Conservation (phyloP, 495 filamentous ascomycete genomes). For the Penicillium cataractarum region DNA sequence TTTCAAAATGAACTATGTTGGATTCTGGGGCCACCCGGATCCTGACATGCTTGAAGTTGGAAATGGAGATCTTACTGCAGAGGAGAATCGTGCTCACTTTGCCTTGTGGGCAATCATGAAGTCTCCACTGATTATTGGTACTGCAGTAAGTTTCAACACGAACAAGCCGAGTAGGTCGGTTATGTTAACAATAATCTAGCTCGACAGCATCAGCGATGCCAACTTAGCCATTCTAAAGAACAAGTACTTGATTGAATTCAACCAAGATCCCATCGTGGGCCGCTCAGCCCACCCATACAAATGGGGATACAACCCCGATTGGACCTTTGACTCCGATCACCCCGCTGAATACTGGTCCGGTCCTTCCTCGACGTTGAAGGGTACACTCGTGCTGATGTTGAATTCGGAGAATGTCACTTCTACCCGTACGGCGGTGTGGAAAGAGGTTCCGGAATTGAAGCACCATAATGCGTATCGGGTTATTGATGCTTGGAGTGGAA, state of each 20-base stretch:
- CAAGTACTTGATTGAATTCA: slow-evolving; percentile 59
- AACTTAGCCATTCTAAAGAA: slow-evolving; percentile 63
- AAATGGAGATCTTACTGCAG: slow-evolving; percentile 58
- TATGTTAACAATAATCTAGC: slow-evolving; percentile 29
- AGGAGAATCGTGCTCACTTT: slow-evolving; percentile 53
- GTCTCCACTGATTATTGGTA: slow-evolving; percentile 60
- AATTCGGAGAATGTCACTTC: slow-evolving; percentile 46
- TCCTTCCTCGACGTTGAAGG: slow-evolving; percentile 44
- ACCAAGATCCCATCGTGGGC: slow-evolving; percentile 60
- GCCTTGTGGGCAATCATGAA: slow-evolving; percentile 63
- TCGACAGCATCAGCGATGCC: slow-evolving; percentile 42
- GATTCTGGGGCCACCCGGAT: slow-evolving; percentile 62
- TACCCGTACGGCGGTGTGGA: slow-evolving; percentile 50
- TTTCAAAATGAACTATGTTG: slow-evolving; percentile 50
- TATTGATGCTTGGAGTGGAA: slow-evolving; percentile 57
- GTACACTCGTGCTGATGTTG: slow-evolving; percentile 57
- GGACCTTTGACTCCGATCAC: slow-evolving; percentile 60
- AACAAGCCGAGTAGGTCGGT: background rate
- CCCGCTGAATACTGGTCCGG: slow-evolving; percentile 68
- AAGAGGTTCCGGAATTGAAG: slow-evolving; percentile 57
- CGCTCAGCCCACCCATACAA: slow-evolving; percentile 63
- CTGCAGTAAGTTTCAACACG: slow-evolving; percentile 34
- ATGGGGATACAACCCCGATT: slow-evolving; percentile 65
- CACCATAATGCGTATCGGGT: slow-evolving; percentile 47
- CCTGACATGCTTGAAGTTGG: slow-evolving; percentile 73